Conservation (phyloP, 306 rosid species). For the Citrullus mucosospermus region DNA sequence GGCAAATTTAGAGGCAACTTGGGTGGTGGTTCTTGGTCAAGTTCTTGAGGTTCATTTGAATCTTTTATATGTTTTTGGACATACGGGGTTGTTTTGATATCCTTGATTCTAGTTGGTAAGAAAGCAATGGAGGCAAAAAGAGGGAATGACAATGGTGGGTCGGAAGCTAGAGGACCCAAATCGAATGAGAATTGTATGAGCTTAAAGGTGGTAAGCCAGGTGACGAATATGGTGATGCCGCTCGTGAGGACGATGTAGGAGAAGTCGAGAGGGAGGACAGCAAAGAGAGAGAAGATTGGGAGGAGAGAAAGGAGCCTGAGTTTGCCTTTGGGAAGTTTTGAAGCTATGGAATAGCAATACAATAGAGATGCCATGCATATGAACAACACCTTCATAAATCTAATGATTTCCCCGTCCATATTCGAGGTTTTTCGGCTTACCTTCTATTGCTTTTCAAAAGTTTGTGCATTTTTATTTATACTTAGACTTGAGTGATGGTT, state of each 20-base stretch:
- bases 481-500: too few species aligned
- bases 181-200: slow-evolving; percentile 19
- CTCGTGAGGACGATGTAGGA: slow-evolving; percentile 20
- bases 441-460: background rate
- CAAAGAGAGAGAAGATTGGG: slow-evolving; percentile 16
- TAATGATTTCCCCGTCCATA: slow-evolving; percentile 12
- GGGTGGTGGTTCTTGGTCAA: background rate
- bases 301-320: slow-evolving; percentile 16
- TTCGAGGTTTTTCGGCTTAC: background rate
- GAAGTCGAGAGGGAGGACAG: slow-evolving; percentile 15
- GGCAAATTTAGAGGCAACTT: slow-evolving; percentile 12
- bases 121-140: slow-evolving; percentile 13
- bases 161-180: slow-evolving; percentile 17
- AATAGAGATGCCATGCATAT: slow-evolving; percentile 3
- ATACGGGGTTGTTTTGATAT: background rate
- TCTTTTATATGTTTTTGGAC: background rate
- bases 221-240: slow-evolving; percentile 11
- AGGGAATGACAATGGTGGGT: slow-evolving; percentile 14
- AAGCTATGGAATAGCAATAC: slow-evolving; percentile 17
- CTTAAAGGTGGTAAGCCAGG: slow-evolving; percentile 28
- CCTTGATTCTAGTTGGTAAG: slow-evolving; percentile 16
- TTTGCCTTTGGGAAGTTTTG: slow-evolving; percentile 18
- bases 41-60: background rate
- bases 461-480: background rate
- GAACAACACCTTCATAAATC: slow-evolving; percentile 15